Base-by-base conservation (phyloP, 768 basidiomycete species). In the Termitomyces sp. region DNA sequence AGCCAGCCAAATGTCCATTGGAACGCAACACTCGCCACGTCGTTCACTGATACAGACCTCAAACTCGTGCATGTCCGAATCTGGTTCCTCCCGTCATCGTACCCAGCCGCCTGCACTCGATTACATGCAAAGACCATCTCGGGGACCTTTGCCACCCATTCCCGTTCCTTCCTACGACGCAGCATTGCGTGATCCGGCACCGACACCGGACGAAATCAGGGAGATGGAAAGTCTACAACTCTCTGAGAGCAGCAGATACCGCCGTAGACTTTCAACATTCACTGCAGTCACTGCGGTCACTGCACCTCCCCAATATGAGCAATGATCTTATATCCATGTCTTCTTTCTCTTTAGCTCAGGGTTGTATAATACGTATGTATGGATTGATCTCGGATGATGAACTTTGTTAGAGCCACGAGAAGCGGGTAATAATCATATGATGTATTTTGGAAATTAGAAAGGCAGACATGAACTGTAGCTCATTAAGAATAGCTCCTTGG, bases 401-500 rank as follows among this genome's bases (percentile, higher is more conserved):
- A 6, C 5, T 15, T 42, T 15, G 40, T 37, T 10, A 37, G 11
- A 37, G 25, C 25, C 25, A 25, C 38, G 12, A 38, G 38, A 12
- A 38, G 38, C 11, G 4, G 38, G n/a, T 43, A 17, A 17, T 5
- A n/a, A 43, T 5, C 43, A 43, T 5, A 43, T 14, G 15, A 12
- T 38, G 4, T 11, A 38, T 11, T 12, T 12, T 25, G 25, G 25
- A 25, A 25, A 25, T 25, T 25, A 25, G 25, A 25, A 25, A 25
- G 25, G 25, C 25, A 25, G 25, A 25, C 25, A 25, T 25, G 25
- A 25, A 57, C 70, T 89, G 80, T 17, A 92, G 71, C 37, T 81
- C 74, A 60, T 85, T 74, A 25, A 91, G 78, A 15, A 85, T 68
- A 8, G 74, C 71, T 67, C 81, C 79, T 3, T 84, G 71, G 34